These are phyloP conservation scores for Trichaptum fuscoviolaceum DNA, from an alignment of 768 basidiomycete species.

Conservation along the genomic window DNA sequence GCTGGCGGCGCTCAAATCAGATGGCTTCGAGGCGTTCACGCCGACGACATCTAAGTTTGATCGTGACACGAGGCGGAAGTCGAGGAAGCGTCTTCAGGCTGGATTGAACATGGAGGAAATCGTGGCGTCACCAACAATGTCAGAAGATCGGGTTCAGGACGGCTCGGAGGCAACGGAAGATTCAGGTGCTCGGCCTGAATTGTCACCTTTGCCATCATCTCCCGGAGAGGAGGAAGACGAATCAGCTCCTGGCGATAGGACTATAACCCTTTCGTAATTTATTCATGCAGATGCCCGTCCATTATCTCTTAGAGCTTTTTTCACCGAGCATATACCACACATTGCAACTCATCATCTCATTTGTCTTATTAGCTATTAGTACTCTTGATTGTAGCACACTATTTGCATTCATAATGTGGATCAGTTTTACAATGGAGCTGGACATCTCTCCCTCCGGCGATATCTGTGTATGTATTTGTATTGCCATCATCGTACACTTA, in stretches of 20 bases:
- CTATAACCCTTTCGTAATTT: neutral
- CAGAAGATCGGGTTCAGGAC: neutral
- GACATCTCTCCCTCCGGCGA: too few species aligned
- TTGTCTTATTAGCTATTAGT: neutral
- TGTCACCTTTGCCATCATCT: neutral
- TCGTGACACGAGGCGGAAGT: neutral
- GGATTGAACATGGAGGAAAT: neutral
- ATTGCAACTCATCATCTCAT: neutral
- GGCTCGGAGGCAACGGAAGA: neutral
- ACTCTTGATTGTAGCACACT: neutral
- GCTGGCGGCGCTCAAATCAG: slow-evolving; percentile 67
- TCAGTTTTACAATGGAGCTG: neutral
- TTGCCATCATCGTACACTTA: too few species aligned
- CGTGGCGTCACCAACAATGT: neutral
- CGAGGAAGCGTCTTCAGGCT: neutral
- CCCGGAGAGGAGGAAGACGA: neutral
- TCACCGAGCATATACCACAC: neutral
- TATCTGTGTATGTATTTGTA: too few species aligned
- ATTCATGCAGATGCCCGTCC: neutral
- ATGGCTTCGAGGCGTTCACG: slow-evolving; percentile 48
- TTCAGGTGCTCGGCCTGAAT: neutral
- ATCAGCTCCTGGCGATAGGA: neutral
- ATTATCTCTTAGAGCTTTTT: neutral
- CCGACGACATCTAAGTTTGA: slow-evolving; percentile 37
- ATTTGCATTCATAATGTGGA: slow-evolving; percentile 1